These are phyloP conservation scores for Truncatella angustata DNA, from an alignment of 2,329 filamentous ascomycete genomes.

Conservation along the genomic window DNA sequence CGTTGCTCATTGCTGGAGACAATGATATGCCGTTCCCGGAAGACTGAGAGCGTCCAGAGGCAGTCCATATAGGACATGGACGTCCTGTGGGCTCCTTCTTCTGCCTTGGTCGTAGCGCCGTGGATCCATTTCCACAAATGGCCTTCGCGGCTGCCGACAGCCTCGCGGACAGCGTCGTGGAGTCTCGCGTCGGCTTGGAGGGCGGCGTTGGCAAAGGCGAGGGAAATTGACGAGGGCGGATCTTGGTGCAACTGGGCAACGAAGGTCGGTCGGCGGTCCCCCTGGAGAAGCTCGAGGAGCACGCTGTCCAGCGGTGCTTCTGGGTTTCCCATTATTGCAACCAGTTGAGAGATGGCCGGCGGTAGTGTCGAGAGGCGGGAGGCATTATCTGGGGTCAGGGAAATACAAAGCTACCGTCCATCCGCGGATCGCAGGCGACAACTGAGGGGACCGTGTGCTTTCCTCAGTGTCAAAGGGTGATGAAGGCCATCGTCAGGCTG, in stretches of 20 bases:
- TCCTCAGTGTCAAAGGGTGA: no score
- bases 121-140: conserved; percentile 40
- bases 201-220: conserved; percentile 38
- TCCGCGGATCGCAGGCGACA: not conserved
- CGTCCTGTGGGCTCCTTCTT: not conserved
- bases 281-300: conserved; percentile 38
- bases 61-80: conserved; percentile 26
- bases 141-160: conserved; percentile 28
- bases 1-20: conserved; percentile 37
- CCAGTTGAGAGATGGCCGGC: not conserved
- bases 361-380: not conserved
- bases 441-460: no score
- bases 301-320: not conserved
- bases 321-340: conserved; percentile 1
- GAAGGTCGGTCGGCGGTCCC: conserved; percentile 41
- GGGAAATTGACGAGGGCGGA: conserved; percentile 7
- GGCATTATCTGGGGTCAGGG: not conserved
- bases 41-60: conserved; percentile 36
- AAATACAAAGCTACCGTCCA: not conserved
- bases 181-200: conserved; percentile 29
- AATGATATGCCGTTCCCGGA: conserved; percentile 35
- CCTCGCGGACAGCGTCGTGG: conserved; percentile 27
- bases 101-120: conserved; percentile 12
- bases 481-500: no score
- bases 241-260: conserved; percentile 26